Evolutionary conservation across 768 basidiomycete genomes (phyloP).

Genomic region (Tubosaeta sp.): DNA sequence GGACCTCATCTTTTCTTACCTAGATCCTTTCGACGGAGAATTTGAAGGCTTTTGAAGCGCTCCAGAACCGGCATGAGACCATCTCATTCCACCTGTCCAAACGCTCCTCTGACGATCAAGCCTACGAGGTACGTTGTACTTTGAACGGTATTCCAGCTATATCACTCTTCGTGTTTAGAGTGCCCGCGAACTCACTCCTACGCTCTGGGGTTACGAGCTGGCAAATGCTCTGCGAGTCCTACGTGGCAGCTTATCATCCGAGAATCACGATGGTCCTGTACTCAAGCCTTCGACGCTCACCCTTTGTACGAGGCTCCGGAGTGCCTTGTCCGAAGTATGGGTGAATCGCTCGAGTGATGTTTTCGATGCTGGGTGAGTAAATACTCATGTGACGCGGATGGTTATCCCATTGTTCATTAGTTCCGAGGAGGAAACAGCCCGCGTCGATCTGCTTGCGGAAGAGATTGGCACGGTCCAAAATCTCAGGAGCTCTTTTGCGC

Average conservation of each 20-base stretch:
- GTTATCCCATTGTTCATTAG: conserved; percentile 29
- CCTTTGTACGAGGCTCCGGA: conserved; percentile 57
- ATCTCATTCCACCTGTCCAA: conserved; percentile 66
- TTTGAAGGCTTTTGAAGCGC: conserved; percentile 48
- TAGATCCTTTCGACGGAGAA: conserved; percentile 55
- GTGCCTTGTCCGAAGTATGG: conserved; percentile 70
- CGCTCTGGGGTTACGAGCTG: conserved; percentile 79
- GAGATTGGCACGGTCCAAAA: conserved; percentile 74
- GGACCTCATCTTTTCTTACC: not conserved
- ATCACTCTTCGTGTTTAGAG: conserved; percentile 40
- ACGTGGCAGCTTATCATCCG: conserved; percentile 45
- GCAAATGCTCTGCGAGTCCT: conserved; percentile 63
- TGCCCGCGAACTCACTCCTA: conserved; percentile 76
- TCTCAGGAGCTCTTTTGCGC: conserved; percentile 76
- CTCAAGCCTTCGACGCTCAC: conserved; percentile 12
- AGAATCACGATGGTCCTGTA: conserved; percentile 31
- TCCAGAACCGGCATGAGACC: conserved; percentile 60
- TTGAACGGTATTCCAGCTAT: not conserved
- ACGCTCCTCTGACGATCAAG: conserved; percentile 72
- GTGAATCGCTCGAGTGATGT: conserved; percentile 63
- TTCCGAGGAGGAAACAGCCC: conserved; percentile 64
- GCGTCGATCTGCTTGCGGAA: conserved; percentile 67
- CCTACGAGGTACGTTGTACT: conserved; percentile 59
- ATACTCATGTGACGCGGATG: not conserved
- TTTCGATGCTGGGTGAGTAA: conserved; percentile 73